Percentiles rank a stretch among this genome's conserved stretches.
phyloP scores from a whole-genome alignment of 2,329 filamentous ascomycete species.

The Rutstroemia sp. region DNA sequence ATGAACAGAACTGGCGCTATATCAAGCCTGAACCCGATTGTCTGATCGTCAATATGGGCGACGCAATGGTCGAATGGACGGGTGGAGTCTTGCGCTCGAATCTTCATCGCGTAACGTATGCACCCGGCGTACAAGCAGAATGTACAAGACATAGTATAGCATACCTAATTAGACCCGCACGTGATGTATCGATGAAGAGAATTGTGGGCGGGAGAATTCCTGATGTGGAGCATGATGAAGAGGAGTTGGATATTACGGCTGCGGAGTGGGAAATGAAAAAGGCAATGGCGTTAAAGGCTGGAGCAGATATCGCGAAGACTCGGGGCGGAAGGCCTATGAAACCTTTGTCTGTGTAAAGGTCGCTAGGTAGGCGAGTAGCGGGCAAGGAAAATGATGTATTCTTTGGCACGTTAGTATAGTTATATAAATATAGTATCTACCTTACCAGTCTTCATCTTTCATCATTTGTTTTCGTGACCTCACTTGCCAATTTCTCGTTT shows the following conservation, averaged over 20 bases:
- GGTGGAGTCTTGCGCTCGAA: constrained; percentile 23
- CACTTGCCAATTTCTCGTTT: neutral
- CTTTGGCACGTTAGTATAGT: too few species aligned
- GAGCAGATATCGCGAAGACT: neutral
- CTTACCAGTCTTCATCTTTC: neutral
- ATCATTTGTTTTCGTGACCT: neutral
- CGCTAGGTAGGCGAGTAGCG: too few species aligned
- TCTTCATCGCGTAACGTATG: constrained; percentile 25
- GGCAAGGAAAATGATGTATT: too few species aligned
- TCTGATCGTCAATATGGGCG: constrained; percentile 31
- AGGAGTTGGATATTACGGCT: constrained; percentile 7
- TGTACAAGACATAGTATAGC: constrained; percentile 40
- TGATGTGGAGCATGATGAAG: neutral
- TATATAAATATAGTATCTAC: too few species aligned
- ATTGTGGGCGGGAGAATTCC: constrained; percentile 6
- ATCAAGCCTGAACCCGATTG: constrained; percentile 27
- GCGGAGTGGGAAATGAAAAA: constrained; percentile 11
- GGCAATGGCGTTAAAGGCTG: neutral
- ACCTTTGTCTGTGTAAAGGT: too few species aligned
- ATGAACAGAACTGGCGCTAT: constrained; percentile 21
- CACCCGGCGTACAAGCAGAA: constrained; percentile 18
- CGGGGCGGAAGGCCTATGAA: neutral
- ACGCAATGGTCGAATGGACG: constrained; percentile 28
- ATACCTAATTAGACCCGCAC: constrained; percentile 42
- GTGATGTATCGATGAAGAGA: constrained; percentile 30